Conservation (phyloP, 805 yeast genomes). For the Candida loeiensis region DNA sequence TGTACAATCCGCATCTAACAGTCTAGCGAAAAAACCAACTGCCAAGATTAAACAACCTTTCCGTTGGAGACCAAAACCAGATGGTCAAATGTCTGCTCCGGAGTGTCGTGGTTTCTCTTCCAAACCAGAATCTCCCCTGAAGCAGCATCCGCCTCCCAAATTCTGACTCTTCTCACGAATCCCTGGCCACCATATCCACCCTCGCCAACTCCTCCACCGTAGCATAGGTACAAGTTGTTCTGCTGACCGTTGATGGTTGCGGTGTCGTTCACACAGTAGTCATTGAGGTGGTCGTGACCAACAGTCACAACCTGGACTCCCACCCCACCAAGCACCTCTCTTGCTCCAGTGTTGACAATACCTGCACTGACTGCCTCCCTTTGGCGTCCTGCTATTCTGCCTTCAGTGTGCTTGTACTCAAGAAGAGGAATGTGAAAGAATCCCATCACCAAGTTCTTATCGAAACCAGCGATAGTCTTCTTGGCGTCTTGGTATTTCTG, state of each 20-base stretch:
- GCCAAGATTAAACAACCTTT: not conserved
- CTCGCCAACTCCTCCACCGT: constrained; percentile 91
- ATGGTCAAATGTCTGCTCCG: constrained; percentile 44
- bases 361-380: constrained; percentile 83
- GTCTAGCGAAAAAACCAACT: no score
- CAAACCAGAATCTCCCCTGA: constrained; percentile 54
- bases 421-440: constrained; percentile 94
- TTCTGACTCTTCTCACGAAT: constrained; percentile 69
- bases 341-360: constrained; percentile 59
- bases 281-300: constrained; percentile 96
- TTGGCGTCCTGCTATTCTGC: constrained; percentile 53
- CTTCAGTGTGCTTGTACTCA: constrained; percentile 58
- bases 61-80: constrained; percentile 51
- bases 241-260: constrained; percentile 21
- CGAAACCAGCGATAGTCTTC: constrained; percentile 28
- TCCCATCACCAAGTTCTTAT: constrained; percentile 65
- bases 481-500: constrained; percentile 27
- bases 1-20: no score
- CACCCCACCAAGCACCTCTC: constrained; percentile 50
- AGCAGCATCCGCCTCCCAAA: constrained; percentile 60
- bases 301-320: constrained; percentile 75
- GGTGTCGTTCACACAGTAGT: constrained; percentile 68
- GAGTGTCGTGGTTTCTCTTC: constrained; percentile 66
- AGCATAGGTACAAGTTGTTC: constrained; percentile 72
- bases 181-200: constrained; percentile 97